These are phyloP conservation scores for Phylloporus sp. DNA, from an alignment of 768 basidiomycete species.

Conservation along the genomic window DNA sequence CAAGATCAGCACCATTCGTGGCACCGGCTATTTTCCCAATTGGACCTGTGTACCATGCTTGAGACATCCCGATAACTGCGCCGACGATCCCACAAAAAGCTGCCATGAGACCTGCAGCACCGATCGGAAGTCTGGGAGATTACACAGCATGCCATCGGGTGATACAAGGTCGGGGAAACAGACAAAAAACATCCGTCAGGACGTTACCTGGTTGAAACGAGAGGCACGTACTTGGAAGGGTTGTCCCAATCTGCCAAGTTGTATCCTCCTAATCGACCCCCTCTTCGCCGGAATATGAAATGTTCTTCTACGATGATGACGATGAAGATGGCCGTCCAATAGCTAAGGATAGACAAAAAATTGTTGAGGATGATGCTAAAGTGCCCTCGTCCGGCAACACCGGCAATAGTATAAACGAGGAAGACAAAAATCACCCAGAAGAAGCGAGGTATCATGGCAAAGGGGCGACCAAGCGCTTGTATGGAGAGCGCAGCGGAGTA, in stretches of 20 bases:
- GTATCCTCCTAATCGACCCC: conserved; percentile 46
- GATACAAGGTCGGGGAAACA: neutral
- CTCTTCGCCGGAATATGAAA: conserved; percentile 40
- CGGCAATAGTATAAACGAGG: conserved; percentile 36
- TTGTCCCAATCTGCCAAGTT: conserved; percentile 47
- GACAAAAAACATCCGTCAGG: neutral
- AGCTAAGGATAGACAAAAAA: conserved; percentile 40
- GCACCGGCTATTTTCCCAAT: conserved; percentile 41
- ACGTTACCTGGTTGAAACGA: neutral
- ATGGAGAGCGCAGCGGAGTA: conserved; percentile 47
- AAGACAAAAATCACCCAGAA: conserved; percentile 44
- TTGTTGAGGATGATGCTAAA: conserved; percentile 42
- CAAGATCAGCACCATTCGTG: conserved; percentile 46
- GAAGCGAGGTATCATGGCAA: conserved; percentile 43
- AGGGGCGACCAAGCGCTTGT: conserved; percentile 41
- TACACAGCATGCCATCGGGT: too few relatives aligned
- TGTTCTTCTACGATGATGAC: conserved; percentile 46
- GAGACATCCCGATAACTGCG: conserved; percentile 51
- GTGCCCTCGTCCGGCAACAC: conserved; percentile 42
- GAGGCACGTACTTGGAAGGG: conserved; percentile 31
- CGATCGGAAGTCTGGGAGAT: conserved; percentile 39
- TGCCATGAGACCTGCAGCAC: conserved; percentile 46
- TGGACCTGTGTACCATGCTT: conserved; percentile 51
- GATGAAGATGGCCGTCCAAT: conserved; percentile 47
- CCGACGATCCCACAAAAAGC: conserved; percentile 45